Evolutionary conservation across 495 filamentous ascomycete species (phyloP).

Genomic region (Penicillium robsamsonii): DNA sequence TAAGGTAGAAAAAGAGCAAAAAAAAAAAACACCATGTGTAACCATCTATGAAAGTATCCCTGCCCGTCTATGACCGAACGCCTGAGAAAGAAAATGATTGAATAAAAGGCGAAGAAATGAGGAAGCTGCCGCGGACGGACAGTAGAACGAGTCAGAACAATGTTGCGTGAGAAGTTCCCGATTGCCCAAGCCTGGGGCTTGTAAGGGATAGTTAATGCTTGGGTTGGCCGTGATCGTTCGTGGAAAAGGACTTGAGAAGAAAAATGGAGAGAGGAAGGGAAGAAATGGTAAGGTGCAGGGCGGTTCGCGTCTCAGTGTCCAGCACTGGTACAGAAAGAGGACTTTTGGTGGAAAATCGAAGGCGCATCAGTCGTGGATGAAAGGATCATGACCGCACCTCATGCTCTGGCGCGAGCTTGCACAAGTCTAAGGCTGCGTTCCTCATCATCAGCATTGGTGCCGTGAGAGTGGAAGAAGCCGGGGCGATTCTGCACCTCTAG

Average conservation of each 20-base stretch:
- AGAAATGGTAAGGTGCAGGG: not conserved
- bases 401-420: constrained; percentile 39
- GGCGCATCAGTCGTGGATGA: not conserved
- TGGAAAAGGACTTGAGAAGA: not conserved
- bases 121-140: not conserved
- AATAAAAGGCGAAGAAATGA: not conserved
- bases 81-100: constrained; percentile 11
- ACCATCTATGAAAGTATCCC: constrained; percentile 21
- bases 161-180: not conserved
- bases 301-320: constrained; percentile 4
- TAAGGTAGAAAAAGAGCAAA: constrained; percentile 10
- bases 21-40: constrained; percentile 28
- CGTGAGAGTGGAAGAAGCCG: constrained; percentile 24
- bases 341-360: not conserved
- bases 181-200: not conserved
- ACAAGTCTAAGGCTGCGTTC: constrained; percentile 41
- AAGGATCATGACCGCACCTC: constrained; percentile 1
- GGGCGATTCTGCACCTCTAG: constrained; percentile 38
- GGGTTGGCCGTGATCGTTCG: not conserved
- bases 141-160: not conserved
- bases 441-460: constrained; percentile 36
- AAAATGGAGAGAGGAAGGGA: not conserved
- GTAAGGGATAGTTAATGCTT: not conserved
- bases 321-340: constrained; percentile 1
- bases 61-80: constrained; percentile 27